phyloP scores from a whole-genome alignment of 2,329 filamentous ascomycete species.

The Fusarium sp. region DNA sequence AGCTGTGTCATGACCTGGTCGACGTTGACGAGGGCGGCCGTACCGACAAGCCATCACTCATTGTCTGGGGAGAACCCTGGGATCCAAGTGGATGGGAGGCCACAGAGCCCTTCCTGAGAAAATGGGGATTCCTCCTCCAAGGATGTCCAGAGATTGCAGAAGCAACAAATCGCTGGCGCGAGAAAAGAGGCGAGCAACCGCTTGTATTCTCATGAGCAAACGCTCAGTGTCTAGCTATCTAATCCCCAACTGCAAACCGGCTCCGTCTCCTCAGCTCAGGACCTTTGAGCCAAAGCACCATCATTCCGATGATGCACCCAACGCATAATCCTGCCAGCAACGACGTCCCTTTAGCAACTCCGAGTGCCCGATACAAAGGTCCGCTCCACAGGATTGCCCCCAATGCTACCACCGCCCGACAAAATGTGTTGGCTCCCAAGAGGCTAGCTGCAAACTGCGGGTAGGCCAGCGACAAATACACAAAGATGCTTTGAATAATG shows the following conservation, averaged over 20 bases:
- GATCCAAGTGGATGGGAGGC: neutral
- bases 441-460: neutral
- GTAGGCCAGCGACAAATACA: slow-evolving; percentile 2
- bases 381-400: neutral
- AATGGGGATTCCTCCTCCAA: neutral
- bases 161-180: slow-evolving; percentile 56
- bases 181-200: slow-evolving; percentile 15
- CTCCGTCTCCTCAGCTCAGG: neutral
- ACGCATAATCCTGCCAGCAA: neutral
- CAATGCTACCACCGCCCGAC: neutral
- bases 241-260: neutral
- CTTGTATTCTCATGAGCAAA: neutral
- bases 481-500: slow-evolving; percentile 7
- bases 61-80: too few species aligned
- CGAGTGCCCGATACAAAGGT: neutral
- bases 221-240: neutral
- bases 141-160: slow-evolving; percentile 13
- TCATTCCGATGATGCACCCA: neutral
- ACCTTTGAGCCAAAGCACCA: neutral
- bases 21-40: too few species aligned
- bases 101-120: neutral
- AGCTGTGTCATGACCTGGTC: too few species aligned
- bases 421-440: neutral
- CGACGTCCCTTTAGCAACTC: neutral
- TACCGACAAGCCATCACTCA: too few species aligned